Percentiles rank a stretch among this genome's conserved stretches.
Conservation (phyloP, 805 yeast genomes). For the Metschnikowia kofuensis region DNA sequence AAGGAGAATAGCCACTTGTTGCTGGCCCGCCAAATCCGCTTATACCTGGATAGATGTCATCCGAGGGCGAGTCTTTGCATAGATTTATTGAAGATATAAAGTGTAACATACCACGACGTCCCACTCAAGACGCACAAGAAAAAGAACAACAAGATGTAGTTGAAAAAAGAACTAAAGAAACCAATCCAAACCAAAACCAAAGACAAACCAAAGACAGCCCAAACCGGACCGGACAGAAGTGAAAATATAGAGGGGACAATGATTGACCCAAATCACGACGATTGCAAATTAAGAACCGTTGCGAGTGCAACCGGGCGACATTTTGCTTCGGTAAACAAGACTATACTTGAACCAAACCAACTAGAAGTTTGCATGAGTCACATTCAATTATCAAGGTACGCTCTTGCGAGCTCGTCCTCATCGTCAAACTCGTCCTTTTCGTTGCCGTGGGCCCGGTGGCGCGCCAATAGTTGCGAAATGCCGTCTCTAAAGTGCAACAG, state of each 20-base stretch:
- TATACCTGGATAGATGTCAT: not conserved
- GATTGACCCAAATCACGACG: not conserved
- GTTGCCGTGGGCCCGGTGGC: not conserved
- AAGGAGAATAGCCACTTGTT: too few relatives aligned
- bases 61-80: slow-evolving; percentile 2
- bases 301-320: too few relatives aligned
- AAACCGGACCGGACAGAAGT: not conserved
- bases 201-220: not conserved
- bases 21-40: not conserved
- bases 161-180: too few relatives aligned
- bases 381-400: slow-evolving; percentile 14
- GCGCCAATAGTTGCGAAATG: slow-evolving; percentile 4
- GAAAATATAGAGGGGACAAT: not conserved
- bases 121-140: not conserved
- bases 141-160: not conserved
- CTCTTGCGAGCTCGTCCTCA: slow-evolving; percentile 15
- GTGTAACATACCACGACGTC: not conserved
- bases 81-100: slow-evolving; percentile 5
- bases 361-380: not conserved
- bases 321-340: not conserved
- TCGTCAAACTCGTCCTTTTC: slow-evolving; percentile 18
- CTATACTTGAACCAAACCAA: not conserved
- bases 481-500: slow-evolving; percentile 10
- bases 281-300: too few relatives aligned
- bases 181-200: not conserved